Percentiles rank a stretch among this genome's conserved stretches.
Evolutionary conservation across 1,284 basidiomycete genomes (phyloP).

Genomic region (Moniliella sp.): DNA sequence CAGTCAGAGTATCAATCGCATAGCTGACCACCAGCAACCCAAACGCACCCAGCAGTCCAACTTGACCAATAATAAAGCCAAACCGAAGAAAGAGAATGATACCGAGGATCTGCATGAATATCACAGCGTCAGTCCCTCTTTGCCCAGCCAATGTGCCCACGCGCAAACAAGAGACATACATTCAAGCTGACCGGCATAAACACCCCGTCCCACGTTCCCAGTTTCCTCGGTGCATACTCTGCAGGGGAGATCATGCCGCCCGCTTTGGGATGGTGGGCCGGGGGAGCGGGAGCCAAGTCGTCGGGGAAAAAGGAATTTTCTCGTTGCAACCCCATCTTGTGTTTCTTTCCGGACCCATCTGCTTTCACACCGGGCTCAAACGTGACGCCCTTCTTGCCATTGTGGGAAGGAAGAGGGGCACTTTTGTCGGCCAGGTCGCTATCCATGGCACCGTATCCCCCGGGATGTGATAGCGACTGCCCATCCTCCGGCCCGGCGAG

Average conservation of each 20-base stretch:
- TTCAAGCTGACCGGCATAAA: slow-evolving; percentile 32
- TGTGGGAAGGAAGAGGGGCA: neutral
- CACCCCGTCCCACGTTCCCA: slow-evolving; percentile 31
- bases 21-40: slow-evolving; percentile 22
- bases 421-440: neutral
- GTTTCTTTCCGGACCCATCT: slow-evolving; percentile 1
- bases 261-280: slow-evolving; percentile 7
- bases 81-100: slow-evolving; percentile 32
- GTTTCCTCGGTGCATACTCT: slow-evolving; percentile 20
- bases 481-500: no score
- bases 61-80: slow-evolving; percentile 30
- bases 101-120: slow-evolving; percentile 12
- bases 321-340: neutral
- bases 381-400: neutral
- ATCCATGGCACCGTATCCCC: no score
- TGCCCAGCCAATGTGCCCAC: neutral
- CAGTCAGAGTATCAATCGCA: slow-evolving; percentile 26
- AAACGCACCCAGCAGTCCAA: slow-evolving; percentile 23
- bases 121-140: neutral
- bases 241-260: slow-evolving; percentile 16
- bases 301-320: neutral
- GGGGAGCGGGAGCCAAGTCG: neutral
- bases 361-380: neutral
- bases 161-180: slow-evolving; percentile 1
- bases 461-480: no score